Evolutionary conservation across 1,284 basidiomycete genomes (phyloP).

Genomic region (Ganoderma meredithae): DNA sequence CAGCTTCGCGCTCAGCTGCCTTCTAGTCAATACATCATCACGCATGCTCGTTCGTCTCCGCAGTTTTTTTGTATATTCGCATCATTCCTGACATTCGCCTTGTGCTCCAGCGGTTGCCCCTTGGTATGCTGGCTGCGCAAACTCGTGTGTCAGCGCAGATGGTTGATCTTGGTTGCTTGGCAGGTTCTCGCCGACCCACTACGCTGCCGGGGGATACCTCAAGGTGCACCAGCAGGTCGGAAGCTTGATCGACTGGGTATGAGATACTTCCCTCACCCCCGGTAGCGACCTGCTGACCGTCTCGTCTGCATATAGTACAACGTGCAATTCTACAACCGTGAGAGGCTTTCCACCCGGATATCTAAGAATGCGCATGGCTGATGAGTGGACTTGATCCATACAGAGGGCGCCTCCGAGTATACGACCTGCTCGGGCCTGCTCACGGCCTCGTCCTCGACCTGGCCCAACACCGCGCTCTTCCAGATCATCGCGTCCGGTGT

Average conservation of each 20-base stretch:
- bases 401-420: conserved; percentile 65
- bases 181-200: conserved; percentile 60
- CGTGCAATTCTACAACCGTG: conserved; percentile 68
- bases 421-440: conserved; percentile 64
- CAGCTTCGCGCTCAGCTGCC: conserved; percentile 45
- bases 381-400: not conserved
- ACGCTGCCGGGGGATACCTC: conserved; percentile 67
- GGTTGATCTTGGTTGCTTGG: not conserved
- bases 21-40: conserved; percentile 44
- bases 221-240: conserved; percentile 64
- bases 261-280: conserved; percentile 12
- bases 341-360: conserved; percentile 29
- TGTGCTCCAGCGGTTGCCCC: conserved; percentile 53
- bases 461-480: conserved; percentile 62
- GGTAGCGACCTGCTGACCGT: not conserved
- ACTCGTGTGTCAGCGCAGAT: too few species aligned
- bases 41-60: conserved; percentile 45
- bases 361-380: not conserved
- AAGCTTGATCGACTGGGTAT: conserved; percentile 49
- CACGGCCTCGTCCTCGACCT: conserved; percentile 56
- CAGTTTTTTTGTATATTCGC: not conserved
- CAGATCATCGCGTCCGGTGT: conserved; percentile 68
- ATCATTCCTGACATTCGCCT: not conserved
- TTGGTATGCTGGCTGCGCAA: conserved; percentile 45
- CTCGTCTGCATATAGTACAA: conserved; percentile 47